Evolutionary conservation across 148 eudicot genomes (phyloP).

Genomic region (Polygonum maritimum): DNA sequence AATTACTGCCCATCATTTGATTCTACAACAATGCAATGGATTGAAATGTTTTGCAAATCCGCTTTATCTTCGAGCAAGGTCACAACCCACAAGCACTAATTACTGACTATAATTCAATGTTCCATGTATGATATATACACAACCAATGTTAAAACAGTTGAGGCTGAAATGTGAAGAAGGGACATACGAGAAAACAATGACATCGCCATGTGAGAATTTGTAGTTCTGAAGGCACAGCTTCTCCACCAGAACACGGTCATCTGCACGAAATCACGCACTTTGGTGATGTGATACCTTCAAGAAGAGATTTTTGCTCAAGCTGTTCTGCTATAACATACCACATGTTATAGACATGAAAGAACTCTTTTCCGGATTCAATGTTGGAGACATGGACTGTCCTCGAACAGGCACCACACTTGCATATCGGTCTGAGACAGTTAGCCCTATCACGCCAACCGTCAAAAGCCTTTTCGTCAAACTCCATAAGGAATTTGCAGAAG

Average conservation of each 20-base stretch:
- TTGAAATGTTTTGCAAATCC: neutral
- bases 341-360: slow-evolving; percentile 20
- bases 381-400: slow-evolving; percentile 84
- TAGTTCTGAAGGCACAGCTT: slow-evolving; percentile 67
- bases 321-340: slow-evolving; percentile 18
- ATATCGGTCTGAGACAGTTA: slow-evolving; percentile 69
- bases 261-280: slow-evolving; percentile 31
- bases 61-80: neutral
- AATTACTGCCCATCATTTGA: neutral
- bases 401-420: slow-evolving; percentile 45
- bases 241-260: slow-evolving; percentile 79
- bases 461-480: slow-evolving; percentile 44
- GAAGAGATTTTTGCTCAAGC: neutral
- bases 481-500: slow-evolving; percentile 39
- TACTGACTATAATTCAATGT: neutral
- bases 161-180: slow-evolving; percentile 1
- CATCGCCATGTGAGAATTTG: slow-evolving; percentile 77
- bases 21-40: neutral
- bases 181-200: slow-evolving; percentile 73
- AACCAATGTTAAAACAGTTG: neutral
- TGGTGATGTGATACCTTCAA: slow-evolving; percentile 1
- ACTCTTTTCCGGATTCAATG: slow-evolving; percentile 59
- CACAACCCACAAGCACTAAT: neutral
- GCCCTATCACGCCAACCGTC: slow-evolving; percentile 54
- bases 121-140: neutral